Evolutionary conservation across 208 protist species (phyloP).

Genomic region (Zelonia costaricensis): DNA sequence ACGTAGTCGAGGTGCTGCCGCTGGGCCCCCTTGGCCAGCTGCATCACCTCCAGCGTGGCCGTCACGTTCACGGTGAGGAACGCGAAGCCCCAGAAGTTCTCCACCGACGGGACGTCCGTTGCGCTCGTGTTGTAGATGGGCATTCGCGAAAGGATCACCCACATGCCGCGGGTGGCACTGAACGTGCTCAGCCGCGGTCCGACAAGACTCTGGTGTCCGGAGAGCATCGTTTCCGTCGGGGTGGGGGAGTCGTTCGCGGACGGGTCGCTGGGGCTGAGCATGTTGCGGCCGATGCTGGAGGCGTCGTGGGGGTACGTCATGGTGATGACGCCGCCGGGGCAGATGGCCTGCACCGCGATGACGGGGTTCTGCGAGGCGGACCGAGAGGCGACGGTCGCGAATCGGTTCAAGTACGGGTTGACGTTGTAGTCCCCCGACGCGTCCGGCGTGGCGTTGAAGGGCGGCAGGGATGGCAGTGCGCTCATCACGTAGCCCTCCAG

Average conservation of each 20-base stretch:
- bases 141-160: slow-evolving; percentile 37
- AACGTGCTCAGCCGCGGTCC: slow-evolving; percentile 28
- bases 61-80: slow-evolving; percentile 42
- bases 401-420: neutral
- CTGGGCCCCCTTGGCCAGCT: slow-evolving; percentile 8
- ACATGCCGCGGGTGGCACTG: slow-evolving; percentile 13
- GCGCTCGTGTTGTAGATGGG: slow-evolving; percentile 50
- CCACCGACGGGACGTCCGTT: neutral
- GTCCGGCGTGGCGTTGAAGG: slow-evolving; percentile 18
- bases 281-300: slow-evolving; percentile 11
- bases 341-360: slow-evolving; percentile 26
- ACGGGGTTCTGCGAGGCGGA: slow-evolving; percentile 7
- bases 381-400: neutral
- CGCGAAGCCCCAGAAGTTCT: slow-evolving; percentile 80
- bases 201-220: slow-evolving; percentile 20
- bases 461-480: slow-evolving; percentile 31
- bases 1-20: slow-evolving; percentile 46
- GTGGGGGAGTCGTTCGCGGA: slow-evolving; percentile 11
- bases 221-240: slow-evolving; percentile 25
- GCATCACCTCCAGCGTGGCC: slow-evolving; percentile 22
- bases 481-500: slow-evolving; percentile 59
- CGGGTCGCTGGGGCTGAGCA: slow-evolving; percentile 16
- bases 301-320: slow-evolving; percentile 31
- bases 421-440: neutral
- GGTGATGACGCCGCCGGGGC: slow-evolving; percentile 62